These are phyloP conservation scores for Metarhizium rileyi DNA, from an alignment of 2,329 filamentous ascomycete genomes.

Conservation along the genomic window DNA sequence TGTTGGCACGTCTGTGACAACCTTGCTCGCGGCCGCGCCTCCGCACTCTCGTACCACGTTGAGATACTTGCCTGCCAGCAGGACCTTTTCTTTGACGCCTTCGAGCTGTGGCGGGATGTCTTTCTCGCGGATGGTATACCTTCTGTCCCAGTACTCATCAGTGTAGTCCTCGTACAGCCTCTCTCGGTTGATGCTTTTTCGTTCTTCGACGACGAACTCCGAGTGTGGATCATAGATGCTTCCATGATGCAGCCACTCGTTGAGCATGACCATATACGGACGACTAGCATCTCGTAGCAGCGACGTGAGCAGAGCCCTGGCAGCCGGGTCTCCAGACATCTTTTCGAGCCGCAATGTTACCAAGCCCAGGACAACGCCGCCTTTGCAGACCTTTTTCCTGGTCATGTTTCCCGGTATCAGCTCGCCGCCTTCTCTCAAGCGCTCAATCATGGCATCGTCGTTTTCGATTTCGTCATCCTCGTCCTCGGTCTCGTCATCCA, in stretches of 20 bases:
- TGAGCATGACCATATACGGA: slow-evolving; percentile 96
- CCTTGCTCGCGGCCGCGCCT: slow-evolving; percentile 86
- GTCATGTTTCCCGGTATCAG: slow-evolving; percentile 68
- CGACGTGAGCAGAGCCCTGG: slow-evolving; percentile 71
- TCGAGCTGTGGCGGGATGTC: slow-evolving; percentile 89
- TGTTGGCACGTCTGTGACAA: slow-evolving; percentile 75
- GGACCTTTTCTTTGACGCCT: slow-evolving; percentile 83
- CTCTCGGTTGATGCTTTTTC: slow-evolving; percentile 88
- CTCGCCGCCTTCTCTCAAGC: slow-evolving; percentile 77
- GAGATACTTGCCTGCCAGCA: slow-evolving; percentile 92
- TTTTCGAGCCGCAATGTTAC: slow-evolving; percentile 76
- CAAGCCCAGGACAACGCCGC: slow-evolving; percentile 85
- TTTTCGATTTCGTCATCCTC: slow-evolving; percentile 66
- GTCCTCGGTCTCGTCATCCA: slow-evolving; percentile 70
- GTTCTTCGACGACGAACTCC: slow-evolving; percentile 91
- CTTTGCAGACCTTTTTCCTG: slow-evolving; percentile 88
- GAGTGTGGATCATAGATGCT: slow-evolving; percentile 88
- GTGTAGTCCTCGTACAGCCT: slow-evolving; percentile 92
- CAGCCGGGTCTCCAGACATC: slow-evolving; percentile 89
- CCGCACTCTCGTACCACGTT: slow-evolving; percentile 97
- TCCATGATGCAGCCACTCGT: slow-evolving; percentile 96
- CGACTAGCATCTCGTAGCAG: slow-evolving; percentile 79
- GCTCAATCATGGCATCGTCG: slow-evolving; percentile 86
- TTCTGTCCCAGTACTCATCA: slow-evolving; percentile 97
- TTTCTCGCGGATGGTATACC: slow-evolving; percentile 87